Evolutionary conservation across 2,329 filamentous ascomycete genomes (phyloP).

Genomic region (Fusarium sp.): DNA sequence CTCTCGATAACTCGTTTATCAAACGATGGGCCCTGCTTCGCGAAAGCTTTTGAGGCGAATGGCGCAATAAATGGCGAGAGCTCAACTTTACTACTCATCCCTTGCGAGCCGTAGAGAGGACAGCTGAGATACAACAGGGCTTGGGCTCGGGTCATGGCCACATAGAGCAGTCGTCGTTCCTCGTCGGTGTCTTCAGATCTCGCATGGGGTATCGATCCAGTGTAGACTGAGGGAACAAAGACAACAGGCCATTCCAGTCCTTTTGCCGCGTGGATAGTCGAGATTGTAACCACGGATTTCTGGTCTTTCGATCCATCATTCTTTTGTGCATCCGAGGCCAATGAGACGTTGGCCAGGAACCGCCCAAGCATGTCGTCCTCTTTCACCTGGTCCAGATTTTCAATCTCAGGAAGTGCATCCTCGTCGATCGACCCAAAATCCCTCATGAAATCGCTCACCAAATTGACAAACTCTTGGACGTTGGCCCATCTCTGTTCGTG

Average conservation of each 20-base stretch:
- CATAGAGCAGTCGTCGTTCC: constrained; percentile 89
- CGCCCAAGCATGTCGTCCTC: constrained; percentile 74
- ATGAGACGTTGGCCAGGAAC: constrained; percentile 89
- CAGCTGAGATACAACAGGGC: constrained; percentile 87
- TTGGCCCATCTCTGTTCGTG: constrained; percentile 87
- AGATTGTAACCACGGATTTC: constrained; percentile 81
- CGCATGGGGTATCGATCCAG: constrained; percentile 90
- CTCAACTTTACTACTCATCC: constrained; percentile 66
- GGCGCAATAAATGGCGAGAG: constrained; percentile 78
- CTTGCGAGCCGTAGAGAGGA: constrained; percentile 73
- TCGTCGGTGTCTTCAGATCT: constrained; percentile 87
- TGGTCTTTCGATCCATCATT: constrained; percentile 67
- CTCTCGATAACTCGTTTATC: constrained; percentile 69
- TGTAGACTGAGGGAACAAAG: constrained; percentile 90
- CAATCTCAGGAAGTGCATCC: constrained; percentile 72
- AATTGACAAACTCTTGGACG: constrained; percentile 84
- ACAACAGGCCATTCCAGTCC: constrained; percentile 96
- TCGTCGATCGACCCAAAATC: constrained; percentile 58
- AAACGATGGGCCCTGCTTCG: constrained; percentile 76
- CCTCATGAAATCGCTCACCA: constrained; percentile 77
- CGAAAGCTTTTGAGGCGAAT: constrained; percentile 53
- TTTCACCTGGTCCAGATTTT: constrained; percentile 75
- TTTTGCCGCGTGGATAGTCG: constrained; percentile 96
- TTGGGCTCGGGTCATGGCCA: constrained; percentile 96
- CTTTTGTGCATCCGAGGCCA: constrained; percentile 82